Base-by-base conservation (phyloP, 2,329 filamentous ascomycete genomes). In the Ceratocystiopsis minuta region DNA sequence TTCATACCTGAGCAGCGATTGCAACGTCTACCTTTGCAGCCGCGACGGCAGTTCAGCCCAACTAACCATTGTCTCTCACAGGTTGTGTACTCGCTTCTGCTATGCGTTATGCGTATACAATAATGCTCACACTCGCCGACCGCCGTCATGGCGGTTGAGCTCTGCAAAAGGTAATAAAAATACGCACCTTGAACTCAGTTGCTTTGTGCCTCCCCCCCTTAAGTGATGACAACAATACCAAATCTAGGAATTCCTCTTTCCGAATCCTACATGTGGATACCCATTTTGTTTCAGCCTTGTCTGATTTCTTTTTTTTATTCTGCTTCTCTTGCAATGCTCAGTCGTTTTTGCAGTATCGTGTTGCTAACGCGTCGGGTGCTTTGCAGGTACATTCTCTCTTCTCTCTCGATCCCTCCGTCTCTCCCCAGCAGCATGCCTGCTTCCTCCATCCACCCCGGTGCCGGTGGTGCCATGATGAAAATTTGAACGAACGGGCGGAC, bases 401-500 rank as follows among this genome's bases (percentile, higher is more conserved):
- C 12, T 34, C 7, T 9, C 34, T 42, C 48, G 39, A 37, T 39
- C 16, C 9, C 24, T 10, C 11, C 11, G 6, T 28, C 6, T 10
- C 24, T 28, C 24, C 24, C 24, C 24, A 28, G 24, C 24, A 28
- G 24, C 24, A 28, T 28, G 24, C 24, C 4, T 28, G 24, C 7
- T 28, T 10, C 17, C 36, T 12, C 52, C 53, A 56, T 60, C 9
- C 67, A 43, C 44, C 41, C 46, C 45, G 24, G 24, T 10, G 7
- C 24, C 24, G 6, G 24, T 28, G 24, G 24, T 28, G 24, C 24
- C 24, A 68, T 75, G 72, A 76, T 63, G 72, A 75, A 68, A 60
- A 11, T 60, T 74, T 75, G 71, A 74, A 75, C 72, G 72, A 75
- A 75, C 72, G 72, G 72, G 72, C 72, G 72, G 72, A 75, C 72